Conservation (phyloP, 768 basidiomycete species). For the Auricularia cornea region DNA sequence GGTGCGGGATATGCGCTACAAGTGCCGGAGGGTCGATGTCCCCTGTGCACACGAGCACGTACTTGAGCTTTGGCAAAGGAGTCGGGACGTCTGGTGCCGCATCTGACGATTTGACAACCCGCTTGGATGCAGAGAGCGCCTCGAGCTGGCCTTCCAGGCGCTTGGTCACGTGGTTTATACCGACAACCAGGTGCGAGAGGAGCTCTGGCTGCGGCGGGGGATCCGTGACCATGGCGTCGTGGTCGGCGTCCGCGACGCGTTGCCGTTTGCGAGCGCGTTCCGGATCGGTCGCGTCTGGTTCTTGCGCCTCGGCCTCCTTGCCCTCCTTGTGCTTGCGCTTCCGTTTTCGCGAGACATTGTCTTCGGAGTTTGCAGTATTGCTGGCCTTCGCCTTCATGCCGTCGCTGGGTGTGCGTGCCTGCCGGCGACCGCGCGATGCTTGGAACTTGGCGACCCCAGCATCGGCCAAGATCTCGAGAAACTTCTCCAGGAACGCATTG, state of each 20-base stretch:
- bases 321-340: background rate
- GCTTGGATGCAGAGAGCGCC: constrained; percentile 14
- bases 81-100: constrained; percentile 1
- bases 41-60: constrained; percentile 60
- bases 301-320: background rate
- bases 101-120: constrained; percentile 6
- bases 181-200: constrained; percentile 44
- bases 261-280: background rate
- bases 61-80: constrained; percentile 6
- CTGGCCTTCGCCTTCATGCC: background rate
- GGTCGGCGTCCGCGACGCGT: background rate
- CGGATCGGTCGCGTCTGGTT: background rate
- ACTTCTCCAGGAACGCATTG: background rate
- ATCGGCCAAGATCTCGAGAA: background rate
- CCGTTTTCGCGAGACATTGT: background rate
- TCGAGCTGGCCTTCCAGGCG: constrained; percentile 52
- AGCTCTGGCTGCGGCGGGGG: constrained; percentile 28
- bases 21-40: constrained; percentile 69
- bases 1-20: constrained; percentile 65
- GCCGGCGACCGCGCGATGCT: background rate
- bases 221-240: background rate
- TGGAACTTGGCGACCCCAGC: background rate
- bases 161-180: constrained; percentile 78
- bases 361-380: background rate
- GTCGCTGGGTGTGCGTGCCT: background rate